Evolutionary conservation across 257 asterid genomes (phyloP).

Genomic region (Solanum appendiculatum): DNA sequence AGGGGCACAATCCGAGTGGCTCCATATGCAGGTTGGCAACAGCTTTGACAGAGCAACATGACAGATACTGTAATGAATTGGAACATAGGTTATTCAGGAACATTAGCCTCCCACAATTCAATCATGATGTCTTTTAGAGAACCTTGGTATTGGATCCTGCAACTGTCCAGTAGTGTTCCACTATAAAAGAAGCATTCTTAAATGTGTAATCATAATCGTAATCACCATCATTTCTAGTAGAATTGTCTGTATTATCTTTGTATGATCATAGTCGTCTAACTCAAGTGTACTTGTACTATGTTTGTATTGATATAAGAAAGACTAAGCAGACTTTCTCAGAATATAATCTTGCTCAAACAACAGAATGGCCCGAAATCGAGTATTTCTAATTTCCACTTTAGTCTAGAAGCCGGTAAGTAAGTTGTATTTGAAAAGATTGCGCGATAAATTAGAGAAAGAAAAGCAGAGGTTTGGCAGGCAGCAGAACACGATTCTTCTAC

Average conservation of each 20-base stretch:
- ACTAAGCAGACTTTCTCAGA: neutral
- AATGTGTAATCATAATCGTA: neutral
- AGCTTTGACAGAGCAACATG: conserved; percentile 42
- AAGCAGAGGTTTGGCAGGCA: neutral
- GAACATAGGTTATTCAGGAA: neutral
- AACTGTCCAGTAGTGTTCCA: neutral
- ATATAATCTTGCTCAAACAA: neutral
- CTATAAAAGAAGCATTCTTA: conserved; percentile 7
- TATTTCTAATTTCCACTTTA: neutral
- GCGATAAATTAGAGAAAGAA: neutral
- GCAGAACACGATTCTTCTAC: neutral
- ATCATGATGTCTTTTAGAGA: conserved; percentile 8
- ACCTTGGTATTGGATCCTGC: neutral
- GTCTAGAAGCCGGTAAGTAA: neutral
- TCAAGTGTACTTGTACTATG: neutral
- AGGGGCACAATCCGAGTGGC: conserved; percentile 72
- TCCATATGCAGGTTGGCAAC: conserved; percentile 71
- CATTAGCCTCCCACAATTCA: conserved; percentile 4
- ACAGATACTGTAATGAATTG: neutral
- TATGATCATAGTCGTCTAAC: neutral
- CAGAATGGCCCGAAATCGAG: too few relatives aligned
- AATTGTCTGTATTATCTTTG: neutral
- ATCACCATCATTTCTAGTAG: neutral
- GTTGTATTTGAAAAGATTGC: neutral
- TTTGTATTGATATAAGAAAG: neutral